phyloP scores from a whole-genome alignment of 495 filamentous ascomycete species.

The Elasticomyces elasticus region DNA sequence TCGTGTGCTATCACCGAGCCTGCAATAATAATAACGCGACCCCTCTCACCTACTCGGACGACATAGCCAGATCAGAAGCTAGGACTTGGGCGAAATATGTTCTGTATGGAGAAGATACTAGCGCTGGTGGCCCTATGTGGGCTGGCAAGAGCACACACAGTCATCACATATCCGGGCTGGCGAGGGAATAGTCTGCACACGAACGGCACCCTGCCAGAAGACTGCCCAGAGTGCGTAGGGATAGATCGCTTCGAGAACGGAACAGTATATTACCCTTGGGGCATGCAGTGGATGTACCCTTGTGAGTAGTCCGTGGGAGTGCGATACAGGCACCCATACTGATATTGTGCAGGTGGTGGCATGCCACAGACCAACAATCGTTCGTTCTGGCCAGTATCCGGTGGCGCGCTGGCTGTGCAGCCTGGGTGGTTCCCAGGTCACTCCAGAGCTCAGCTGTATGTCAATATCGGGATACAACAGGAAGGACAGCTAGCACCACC shows the following conservation, averaged over 20 bases:
- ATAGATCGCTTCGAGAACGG: slow-evolving; percentile 36
- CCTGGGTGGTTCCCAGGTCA: slow-evolving; percentile 96
- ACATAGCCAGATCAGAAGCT: no score
- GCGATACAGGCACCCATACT: neutral
- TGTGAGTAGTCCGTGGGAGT: slow-evolving; percentile 50
- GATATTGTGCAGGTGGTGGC: slow-evolving; percentile 60
- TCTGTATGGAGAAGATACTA: slow-evolving; percentile 33
- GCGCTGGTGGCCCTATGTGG: slow-evolving; percentile 28
- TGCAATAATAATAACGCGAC: no score
- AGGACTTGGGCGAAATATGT: slow-evolving; percentile 7
- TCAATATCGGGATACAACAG: slow-evolving; percentile 70
- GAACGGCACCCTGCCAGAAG: slow-evolving; percentile 44
- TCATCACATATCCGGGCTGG: slow-evolving; percentile 90
- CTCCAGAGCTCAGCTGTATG: slow-evolving; percentile 70
- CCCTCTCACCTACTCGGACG: no score
- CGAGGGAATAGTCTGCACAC: slow-evolving; percentile 85
- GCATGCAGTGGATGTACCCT: slow-evolving; percentile 98
- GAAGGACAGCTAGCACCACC: slow-evolving; percentile 55
- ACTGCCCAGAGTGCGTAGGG: slow-evolving; percentile 28
- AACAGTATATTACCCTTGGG: slow-evolving; percentile 58
- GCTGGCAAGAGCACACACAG: slow-evolving; percentile 63
- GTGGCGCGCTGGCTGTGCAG: slow-evolving; percentile 79
- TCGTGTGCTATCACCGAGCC: no score
- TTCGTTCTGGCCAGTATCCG: slow-evolving; percentile 79
- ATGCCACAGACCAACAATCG: slow-evolving; percentile 69